Conservation (phyloP, 2,329 filamentous ascomycete species). For the Xylaria sp. region DNA sequence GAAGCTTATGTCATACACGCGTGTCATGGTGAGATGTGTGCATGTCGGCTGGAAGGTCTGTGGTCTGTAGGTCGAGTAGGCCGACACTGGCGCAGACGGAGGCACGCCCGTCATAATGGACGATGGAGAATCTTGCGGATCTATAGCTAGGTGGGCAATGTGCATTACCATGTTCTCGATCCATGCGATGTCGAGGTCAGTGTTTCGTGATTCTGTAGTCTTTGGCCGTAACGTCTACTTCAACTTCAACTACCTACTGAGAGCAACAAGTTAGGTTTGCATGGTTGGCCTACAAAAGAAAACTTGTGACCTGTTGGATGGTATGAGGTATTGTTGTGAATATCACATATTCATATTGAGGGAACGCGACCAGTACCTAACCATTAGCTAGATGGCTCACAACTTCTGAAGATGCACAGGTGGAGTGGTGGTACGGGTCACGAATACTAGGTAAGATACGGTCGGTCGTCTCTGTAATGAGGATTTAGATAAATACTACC, state of each 20-base stretch:
- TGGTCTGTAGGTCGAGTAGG: conserved; percentile 30
- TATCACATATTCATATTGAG: conserved; percentile 5
- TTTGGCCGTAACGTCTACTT: not conserved
- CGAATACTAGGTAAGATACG: not conserved
- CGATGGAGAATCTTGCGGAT: conserved; percentile 13
- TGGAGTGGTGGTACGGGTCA: not conserved
- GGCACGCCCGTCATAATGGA: not conserved
- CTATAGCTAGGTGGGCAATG: conserved; percentile 29
- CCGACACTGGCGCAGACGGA: conserved; percentile 10
- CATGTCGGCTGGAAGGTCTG: conserved; percentile 55
- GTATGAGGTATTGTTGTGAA: not conserved
- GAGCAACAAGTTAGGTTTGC: not conserved
- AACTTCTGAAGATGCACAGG: not conserved
- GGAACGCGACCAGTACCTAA: not conserved
- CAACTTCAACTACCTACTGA: not conserved
- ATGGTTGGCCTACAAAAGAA: not conserved
- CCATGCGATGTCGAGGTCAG: not conserved
- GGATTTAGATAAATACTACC: not conserved
- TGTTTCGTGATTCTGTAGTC: not conserved
- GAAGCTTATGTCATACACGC: conserved; percentile 65
- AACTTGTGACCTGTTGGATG: not conserved
- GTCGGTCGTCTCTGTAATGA: not conserved
- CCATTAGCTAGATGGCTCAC: conserved; percentile 6
- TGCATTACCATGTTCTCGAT: conserved; percentile 19
- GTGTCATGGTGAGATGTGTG: conserved; percentile 75